Evolutionary conservation across 805 yeast genomes (phyloP), one percentile per base, ranked within the genome.

Genomic region (Schizosaccharomyces osmophilus): DNA sequence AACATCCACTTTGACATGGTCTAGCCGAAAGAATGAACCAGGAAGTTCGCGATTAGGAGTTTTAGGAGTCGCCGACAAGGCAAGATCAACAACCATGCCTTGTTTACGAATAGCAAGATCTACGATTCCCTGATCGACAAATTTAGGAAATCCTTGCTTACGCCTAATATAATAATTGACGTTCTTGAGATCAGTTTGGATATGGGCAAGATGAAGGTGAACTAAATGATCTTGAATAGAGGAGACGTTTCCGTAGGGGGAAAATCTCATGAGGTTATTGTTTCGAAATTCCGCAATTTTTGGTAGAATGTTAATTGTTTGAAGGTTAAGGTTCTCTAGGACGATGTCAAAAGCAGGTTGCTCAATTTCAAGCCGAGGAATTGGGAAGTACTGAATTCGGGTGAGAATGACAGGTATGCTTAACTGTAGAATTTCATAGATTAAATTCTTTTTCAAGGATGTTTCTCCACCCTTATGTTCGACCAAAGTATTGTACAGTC

Each of bases 1-100:
- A 39, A 65, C 58, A 41, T 42, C 61, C 26, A 65, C 67, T 24
- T 65, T 48, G 17, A 64, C 65, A 24, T 61, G 45, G 22, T 65
- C 67, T 42, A 64, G 64, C 39, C 62, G 26, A 61, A 64, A 65
- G 48, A 63, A 63, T 8, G 26, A 22, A 29, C 29, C 60, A 17
- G 43, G 26, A 19, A 22, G 42, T n/a, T 57, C 48, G 42, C 19
- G 31, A 6, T 29, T 29, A 4, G 26, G 13, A 24, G 31, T 24
- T 17, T 22, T 51, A 9, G 31, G 19, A 6, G 22, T 19, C n/a
- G 39, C 43, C 17, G 60, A 29, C n/a, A 59, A 19, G 8, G 61
- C 31, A 24, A 59, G 19, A 13, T 59, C 55, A 26, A 43, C 61
- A 22, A 43, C 24, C 36, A 59, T 31, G 11, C 61, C 61, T 29